phyloP scores from a whole-genome alignment of 73 alveolate genomes.

The Paramecium pentaurelia region DNA sequence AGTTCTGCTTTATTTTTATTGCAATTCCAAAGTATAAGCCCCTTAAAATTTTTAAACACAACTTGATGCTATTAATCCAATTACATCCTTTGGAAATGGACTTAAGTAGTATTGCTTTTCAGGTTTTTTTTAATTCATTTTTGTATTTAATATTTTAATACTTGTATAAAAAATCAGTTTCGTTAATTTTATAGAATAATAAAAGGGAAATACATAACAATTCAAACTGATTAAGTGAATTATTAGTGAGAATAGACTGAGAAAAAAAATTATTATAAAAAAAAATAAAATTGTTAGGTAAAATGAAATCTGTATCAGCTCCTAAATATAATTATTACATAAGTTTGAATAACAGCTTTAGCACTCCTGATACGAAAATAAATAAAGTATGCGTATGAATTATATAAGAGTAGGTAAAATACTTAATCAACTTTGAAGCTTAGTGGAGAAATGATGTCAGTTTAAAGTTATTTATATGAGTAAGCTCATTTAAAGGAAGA shows the following conservation, averaged over 20 bases:
- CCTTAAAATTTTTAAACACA: neutral
- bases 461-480: neutral
- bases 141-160: neutral
- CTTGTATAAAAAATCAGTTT: neutral
- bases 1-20: neutral
- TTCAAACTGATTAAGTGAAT: neutral
- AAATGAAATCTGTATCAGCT: neutral
- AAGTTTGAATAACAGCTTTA: neutral
- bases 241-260: neutral
- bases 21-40: neutral
- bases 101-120: neutral
- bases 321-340: neutral
- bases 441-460: neutral
- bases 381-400: neutral
- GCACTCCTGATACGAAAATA: neutral
- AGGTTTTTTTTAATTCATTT: neutral
- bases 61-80: neutral
- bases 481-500: slow-evolving; percentile 5
- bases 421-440: neutral
- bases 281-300: neutral
- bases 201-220: neutral
- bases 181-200: neutral
- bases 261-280: neutral
- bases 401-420: neutral
- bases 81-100: neutral